Evolutionary conservation across 1,139 yeast species (phyloP), one percentile per base, ranked within the genome.

Genomic region (Taphrina pruni): DNA sequence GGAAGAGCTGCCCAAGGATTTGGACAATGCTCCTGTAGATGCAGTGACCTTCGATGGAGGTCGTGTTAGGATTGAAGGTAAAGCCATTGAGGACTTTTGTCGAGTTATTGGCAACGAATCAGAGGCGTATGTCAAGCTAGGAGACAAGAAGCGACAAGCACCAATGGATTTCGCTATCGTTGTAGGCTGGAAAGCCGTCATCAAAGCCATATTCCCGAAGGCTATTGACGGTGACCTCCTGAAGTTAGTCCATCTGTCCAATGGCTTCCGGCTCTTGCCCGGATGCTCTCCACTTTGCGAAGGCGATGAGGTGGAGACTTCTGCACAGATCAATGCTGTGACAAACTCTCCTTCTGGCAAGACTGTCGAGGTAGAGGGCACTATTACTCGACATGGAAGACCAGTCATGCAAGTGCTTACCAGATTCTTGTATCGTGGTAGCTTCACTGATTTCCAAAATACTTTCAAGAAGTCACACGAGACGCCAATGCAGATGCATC

Each of bases 151-250:
- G 65, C 57, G 60, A 7, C 66, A 65, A 57, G 99, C 99, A 67
- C 99, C 99, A 77, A 94, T 94, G 98, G 99, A 94, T 83, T 95
- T 93, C 78, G 98, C 99, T 68, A 94, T 94, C 80, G 98, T 95
- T 71, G 86, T 93, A 76, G 99, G 99, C 64, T 94, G 99, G 99
- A 89, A 89, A 82, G 96, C 97, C 66, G 93, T 95, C 77, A 93
- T 94, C 82, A 91, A 89, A 82, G 94, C 98, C 35, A 90, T 94
- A 75, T 95, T 94, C 95, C 99, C 99, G 70, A 87, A 87, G 79
- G 87, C 88, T 73, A 96, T 95, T 75, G 98, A 95, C 79, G 99
- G 99, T 81, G 99, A 94, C 79, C 85, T 94, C 77, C 85, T 94
- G 82, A 89, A 89, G 79, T 86, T 94, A 78, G 99, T 94, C 70